These are phyloP conservation scores for Castanea mollissima DNA, from an alignment of 306 rosid genomes.

Conservation along the genomic window DNA sequence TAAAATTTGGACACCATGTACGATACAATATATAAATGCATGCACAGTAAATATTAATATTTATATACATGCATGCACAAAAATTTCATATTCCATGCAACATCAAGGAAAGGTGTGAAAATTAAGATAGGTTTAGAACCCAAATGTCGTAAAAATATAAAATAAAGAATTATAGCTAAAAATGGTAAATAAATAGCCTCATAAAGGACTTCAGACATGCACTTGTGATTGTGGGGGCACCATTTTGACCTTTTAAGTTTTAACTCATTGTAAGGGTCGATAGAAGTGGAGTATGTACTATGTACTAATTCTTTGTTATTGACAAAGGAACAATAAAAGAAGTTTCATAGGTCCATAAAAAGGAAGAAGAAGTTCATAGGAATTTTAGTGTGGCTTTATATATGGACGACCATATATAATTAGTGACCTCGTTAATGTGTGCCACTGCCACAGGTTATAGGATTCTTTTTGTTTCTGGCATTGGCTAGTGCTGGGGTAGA, in stretches of 20 bases:
- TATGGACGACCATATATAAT: too few relatives aligned
- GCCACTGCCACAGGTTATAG: too few relatives aligned
- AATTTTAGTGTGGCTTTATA: neutral
- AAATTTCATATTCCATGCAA: too few relatives aligned
- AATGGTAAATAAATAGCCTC: neutral
- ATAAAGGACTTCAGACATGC: neutral
- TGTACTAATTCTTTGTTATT: neutral
- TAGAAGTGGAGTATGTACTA: neutral
- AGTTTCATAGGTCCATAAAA: neutral
- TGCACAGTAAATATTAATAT: too few relatives aligned
- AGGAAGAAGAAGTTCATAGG: neutral
- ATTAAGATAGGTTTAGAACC: neutral
- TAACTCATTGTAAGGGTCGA: neutral
- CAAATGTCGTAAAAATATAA: neutral
- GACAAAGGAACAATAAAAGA: neutral
- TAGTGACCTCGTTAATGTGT: too few relatives aligned
- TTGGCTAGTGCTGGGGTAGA: too few relatives aligned
- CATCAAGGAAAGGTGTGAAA: too few relatives aligned
- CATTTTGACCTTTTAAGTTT: neutral
- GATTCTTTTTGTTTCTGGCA: too few relatives aligned
- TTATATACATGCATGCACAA: too few relatives aligned
- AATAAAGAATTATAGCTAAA: neutral
- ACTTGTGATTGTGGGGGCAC: neutral
- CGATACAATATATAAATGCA: too few relatives aligned
- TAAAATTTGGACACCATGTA: too few relatives aligned